These are phyloP conservation scores for Penicillium robsamsonii DNA, from an alignment of 495 filamentous ascomycete genomes.

Conservation along the genomic window DNA sequence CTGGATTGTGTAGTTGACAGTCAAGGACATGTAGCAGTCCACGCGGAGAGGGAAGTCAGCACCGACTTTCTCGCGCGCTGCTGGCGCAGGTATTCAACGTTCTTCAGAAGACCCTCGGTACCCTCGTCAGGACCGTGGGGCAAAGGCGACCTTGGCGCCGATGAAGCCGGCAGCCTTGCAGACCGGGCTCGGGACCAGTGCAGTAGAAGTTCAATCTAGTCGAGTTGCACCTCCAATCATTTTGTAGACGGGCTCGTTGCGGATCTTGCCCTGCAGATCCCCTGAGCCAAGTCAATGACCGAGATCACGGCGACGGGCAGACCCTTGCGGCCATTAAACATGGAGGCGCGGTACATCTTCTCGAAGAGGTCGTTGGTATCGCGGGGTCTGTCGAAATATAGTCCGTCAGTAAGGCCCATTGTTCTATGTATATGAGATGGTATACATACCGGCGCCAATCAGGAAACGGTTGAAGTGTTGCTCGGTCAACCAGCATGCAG, in stretches of 20 bases:
- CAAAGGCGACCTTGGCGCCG: constrained; percentile 85
- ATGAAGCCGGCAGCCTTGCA: constrained; percentile 79
- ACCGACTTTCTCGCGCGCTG: constrained; percentile 79
- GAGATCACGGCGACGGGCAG: constrained; percentile 87
- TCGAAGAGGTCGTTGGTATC: constrained; percentile 88
- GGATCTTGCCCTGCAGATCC: constrained; percentile 86
- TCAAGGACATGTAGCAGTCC: constrained; percentile 95
- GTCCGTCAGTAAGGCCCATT: not conserved
- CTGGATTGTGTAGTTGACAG: constrained; percentile 88
- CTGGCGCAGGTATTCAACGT: constrained; percentile 80
- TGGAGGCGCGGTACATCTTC: constrained; percentile 91
- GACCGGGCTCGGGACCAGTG: constrained; percentile 79
- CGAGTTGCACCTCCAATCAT: constrained; percentile 85
- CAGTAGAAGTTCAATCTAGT: constrained; percentile 87
- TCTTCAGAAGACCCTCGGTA: constrained; percentile 75
- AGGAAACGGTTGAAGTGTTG: constrained; percentile 91
- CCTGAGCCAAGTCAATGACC: constrained; percentile 85
- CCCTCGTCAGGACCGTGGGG: constrained; percentile 88
- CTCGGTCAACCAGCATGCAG: constrained; percentile 87
- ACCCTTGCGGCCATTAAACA: constrained; percentile 94
- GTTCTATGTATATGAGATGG: not conserved
- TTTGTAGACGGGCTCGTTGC: constrained; percentile 91
- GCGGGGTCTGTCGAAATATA: constrained; percentile 56
- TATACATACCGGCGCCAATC: constrained; percentile 63
- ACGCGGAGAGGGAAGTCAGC: constrained; percentile 91